Conservation (phyloP, 2,329 filamentous ascomycete genomes). For the Coniochaeta hoffmannii region DNA sequence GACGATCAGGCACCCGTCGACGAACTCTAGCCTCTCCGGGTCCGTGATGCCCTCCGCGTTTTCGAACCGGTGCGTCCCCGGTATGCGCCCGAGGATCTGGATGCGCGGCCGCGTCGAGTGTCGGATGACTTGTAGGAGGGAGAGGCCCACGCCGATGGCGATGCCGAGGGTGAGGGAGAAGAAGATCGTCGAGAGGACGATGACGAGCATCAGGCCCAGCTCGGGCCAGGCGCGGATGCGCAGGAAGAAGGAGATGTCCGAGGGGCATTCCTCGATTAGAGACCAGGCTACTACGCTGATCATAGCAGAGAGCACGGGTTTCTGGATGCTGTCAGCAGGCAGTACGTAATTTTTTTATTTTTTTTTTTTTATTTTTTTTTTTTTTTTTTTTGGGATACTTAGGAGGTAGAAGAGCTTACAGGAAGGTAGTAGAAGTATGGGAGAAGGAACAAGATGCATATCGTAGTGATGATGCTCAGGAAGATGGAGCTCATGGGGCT, state of each 20-base stretch:
- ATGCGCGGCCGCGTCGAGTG: conserved; percentile 90
- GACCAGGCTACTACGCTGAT: conserved; percentile 94
- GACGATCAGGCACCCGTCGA: conserved; percentile 89
- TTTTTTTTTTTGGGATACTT: background rate
- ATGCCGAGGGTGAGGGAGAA: conserved; percentile 93
- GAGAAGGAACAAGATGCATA: conserved; percentile 74
- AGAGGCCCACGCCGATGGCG: conserved; percentile 86
- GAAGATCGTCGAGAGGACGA: conserved; percentile 87
- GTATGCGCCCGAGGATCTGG: conserved; percentile 78
- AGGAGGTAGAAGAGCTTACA: conserved; percentile 45
- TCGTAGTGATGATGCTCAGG: conserved; percentile 71
- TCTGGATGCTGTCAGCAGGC: conserved; percentile 41
- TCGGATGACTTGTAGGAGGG: conserved; percentile 79
- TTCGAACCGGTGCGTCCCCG: conserved; percentile 22
- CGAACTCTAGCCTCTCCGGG: conserved; percentile 70
- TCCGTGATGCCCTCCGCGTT: conserved; percentile 35
- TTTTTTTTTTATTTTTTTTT: background rate
- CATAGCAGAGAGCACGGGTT: conserved; percentile 88
- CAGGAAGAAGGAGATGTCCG: conserved; percentile 86
- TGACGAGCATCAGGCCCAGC: conserved; percentile 77
- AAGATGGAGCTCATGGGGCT: conserved; percentile 93
- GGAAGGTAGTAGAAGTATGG: conserved; percentile 94
- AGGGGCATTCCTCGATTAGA: conserved; percentile 88
- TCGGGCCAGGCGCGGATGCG: conserved; percentile 81
- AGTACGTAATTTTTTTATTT: too few relatives aligned